Conservation (phyloP, 1,284 basidiomycete genomes). For the Trametes hirsuta region DNA sequence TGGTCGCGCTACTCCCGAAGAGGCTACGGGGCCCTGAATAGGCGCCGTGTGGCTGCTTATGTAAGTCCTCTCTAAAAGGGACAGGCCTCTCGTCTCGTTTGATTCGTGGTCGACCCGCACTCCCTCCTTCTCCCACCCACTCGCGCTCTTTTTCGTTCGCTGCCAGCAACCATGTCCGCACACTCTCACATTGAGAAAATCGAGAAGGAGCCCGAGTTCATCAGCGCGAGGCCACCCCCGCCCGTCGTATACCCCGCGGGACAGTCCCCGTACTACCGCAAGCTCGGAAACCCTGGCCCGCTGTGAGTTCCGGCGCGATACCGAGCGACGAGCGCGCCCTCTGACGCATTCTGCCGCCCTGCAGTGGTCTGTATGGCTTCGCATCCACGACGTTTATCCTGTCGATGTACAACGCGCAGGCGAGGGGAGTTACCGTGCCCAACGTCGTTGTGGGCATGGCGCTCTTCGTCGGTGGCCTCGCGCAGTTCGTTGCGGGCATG, state of each 20-base stretch:
- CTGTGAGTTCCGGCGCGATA: constrained; percentile 31
- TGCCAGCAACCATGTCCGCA: constrained; percentile 17
- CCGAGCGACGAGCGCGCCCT: not conserved
- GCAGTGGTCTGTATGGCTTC: constrained; percentile 71
- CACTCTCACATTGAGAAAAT: constrained; percentile 34
- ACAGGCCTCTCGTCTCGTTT: not conserved
- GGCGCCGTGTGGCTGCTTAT: constrained; percentile 12
- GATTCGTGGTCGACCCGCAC: constrained; percentile 10
- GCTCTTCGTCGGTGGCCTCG: constrained; percentile 81
- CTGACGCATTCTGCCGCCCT: constrained; percentile 1
- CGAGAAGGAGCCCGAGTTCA: constrained; percentile 18
- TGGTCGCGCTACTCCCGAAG: constrained; percentile 21
- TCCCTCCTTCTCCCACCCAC: constrained; percentile 16
- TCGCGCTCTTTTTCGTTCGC: constrained; percentile 10
- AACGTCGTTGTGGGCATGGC: constrained; percentile 89
- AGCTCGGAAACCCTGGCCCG: constrained; percentile 34
- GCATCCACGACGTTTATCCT: constrained; percentile 75
- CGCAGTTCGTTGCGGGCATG: constrained; percentile 77
- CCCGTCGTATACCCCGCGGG: constrained; percentile 6
- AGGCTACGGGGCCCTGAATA: constrained; percentile 3
- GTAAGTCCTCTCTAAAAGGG: constrained; percentile 24
- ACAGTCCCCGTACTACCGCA: constrained; percentile 23
- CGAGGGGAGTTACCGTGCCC: constrained; percentile 53
- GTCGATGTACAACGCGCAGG: constrained; percentile 64
- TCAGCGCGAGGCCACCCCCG: constrained; percentile 22